phyloP scores from a whole-genome alignment of 306 rosid genomes.

The Sindora glabra region DNA sequence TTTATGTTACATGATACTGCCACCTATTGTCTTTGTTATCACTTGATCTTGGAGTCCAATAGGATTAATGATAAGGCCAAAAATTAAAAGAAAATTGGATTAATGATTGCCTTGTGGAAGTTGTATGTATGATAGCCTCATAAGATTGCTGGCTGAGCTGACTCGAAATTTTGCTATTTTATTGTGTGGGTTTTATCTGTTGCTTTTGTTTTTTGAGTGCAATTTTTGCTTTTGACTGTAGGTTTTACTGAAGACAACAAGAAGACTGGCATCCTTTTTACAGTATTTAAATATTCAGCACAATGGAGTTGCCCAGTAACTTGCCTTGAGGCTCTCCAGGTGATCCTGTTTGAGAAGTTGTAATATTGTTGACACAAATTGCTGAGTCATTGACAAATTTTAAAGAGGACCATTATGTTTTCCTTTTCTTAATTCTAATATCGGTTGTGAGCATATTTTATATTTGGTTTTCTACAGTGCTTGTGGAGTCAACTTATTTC shows the following conservation, averaged over 20 bases:
- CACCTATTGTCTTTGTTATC: not conserved
- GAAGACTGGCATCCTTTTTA: constrained; percentile 52
- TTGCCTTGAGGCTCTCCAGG: constrained; percentile 97
- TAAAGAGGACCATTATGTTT: not conserved
- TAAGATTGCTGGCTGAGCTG: not conserved
- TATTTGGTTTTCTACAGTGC: too few relatives aligned
- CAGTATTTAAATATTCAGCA: constrained; percentile 52
- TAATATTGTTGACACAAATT: not conserved
- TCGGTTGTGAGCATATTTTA: too few relatives aligned
- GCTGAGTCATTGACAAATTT: not conserved
- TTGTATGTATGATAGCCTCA: not conserved
- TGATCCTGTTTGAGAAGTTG: constrained; percentile 18
- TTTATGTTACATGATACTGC: too few relatives aligned
- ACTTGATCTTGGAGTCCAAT: not conserved
- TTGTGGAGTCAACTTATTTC: too few relatives aligned
- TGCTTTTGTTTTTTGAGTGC: constrained; percentile 6
- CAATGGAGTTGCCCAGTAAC: constrained; percentile 47
- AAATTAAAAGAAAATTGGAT: too few relatives aligned
- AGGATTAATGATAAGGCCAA: too few relatives aligned
- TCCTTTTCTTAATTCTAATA: too few relatives aligned
- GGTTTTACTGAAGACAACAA: constrained; percentile 39
- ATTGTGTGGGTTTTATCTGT: not conserved
- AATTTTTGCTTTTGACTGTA: constrained; percentile 21
- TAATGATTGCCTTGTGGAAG: not conserved
- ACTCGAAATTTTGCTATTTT: not conserved